These are phyloP conservation scores for Crithidia sp. DNA, from an alignment of 208 protist species.

Conservation along the genomic window DNA sequence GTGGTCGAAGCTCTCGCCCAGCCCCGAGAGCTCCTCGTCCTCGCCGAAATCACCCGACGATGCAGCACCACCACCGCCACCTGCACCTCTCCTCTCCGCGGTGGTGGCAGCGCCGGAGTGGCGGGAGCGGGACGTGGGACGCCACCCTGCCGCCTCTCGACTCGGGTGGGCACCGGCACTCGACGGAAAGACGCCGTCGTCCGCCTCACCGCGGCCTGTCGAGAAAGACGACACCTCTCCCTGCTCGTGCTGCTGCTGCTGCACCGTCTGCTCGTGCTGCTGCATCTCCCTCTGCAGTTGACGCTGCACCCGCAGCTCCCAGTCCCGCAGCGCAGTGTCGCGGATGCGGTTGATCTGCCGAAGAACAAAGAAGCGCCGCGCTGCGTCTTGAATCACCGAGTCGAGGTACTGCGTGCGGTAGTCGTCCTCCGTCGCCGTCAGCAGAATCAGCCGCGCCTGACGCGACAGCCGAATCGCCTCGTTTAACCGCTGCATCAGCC, in stretches of 20 bases:
- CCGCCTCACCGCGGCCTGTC: background rate
- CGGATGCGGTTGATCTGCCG: conserved; percentile 21
- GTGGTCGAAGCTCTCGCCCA: conserved; percentile 12
- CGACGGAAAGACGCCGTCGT: background rate
- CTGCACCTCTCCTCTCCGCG: background rate
- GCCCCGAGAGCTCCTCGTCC: background rate
- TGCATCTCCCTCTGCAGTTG: background rate
- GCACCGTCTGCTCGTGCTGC: conserved; percentile 12
- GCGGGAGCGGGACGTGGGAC: too few species aligned
- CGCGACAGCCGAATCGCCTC: conserved; percentile 36
- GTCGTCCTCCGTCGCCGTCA: conserved; percentile 44
- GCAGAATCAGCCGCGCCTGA: conserved; percentile 39
- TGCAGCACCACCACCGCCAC: background rate
- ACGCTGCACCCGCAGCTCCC: background rate
- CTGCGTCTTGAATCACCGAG: conserved; percentile 32
- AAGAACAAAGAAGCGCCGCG: conserved; percentile 27
- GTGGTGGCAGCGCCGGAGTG: background rate
- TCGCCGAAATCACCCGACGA: background rate
- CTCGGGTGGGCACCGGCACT: background rate
- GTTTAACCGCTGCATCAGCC: conserved; percentile 37
- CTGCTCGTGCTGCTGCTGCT: background rate
- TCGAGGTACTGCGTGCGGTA: conserved; percentile 40
- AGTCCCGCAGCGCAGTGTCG: conserved; percentile 2
- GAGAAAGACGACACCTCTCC: background rate
- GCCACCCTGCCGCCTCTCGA: too few species aligned